phyloP scores from a whole-genome alignment of 371 early-diverging fungal genomes.

The Saksenaea vasiformis region DNA sequence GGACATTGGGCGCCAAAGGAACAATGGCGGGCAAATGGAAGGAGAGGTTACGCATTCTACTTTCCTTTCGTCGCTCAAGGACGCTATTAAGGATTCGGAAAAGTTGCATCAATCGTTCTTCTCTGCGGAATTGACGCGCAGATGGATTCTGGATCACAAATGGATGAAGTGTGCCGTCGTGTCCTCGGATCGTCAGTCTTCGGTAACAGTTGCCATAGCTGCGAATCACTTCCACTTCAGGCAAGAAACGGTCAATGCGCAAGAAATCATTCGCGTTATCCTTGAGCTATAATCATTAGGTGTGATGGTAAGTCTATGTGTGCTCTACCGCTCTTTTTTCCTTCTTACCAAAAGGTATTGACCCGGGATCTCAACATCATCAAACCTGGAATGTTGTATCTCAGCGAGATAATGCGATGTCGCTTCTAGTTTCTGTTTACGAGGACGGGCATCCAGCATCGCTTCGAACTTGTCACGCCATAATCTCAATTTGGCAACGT shows the following conservation, averaged over 20 bases:
- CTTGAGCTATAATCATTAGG: slow-evolving; percentile 46
- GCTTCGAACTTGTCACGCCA: slow-evolving; percentile 93
- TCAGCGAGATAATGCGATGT: slow-evolving; percentile 92
- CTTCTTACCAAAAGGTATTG: slow-evolving; percentile 82
- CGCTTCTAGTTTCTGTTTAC: slow-evolving; percentile 81
- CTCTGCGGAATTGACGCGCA: slow-evolving; percentile 83
- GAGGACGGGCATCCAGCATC: slow-evolving; percentile 79
- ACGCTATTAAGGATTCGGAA: slow-evolving; percentile 89
- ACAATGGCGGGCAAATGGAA: slow-evolving; percentile 93
- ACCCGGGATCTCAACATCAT: slow-evolving; percentile 97
- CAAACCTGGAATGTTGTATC: slow-evolving; percentile 96
- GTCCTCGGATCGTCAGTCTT: slow-evolving; percentile 85
- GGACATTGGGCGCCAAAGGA: slow-evolving; percentile 91
- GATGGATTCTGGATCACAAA: slow-evolving; percentile 94
- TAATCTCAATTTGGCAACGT: slow-evolving; percentile 77
- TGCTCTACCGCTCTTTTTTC: neutral
- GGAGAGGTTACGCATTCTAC: slow-evolving; percentile 77
- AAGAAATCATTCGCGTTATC: slow-evolving; percentile 91
- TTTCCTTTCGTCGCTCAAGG: slow-evolving; percentile 76
- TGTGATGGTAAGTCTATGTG: neutral
- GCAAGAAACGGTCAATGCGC: slow-evolving; percentile 92
- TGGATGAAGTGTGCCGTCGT: slow-evolving; percentile 86
- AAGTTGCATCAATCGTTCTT: slow-evolving; percentile 93
- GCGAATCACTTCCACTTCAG: slow-evolving; percentile 84
- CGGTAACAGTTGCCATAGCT: slow-evolving; percentile 76